Conservation (phyloP, 2,329 filamentous ascomycete genomes). For the Apiospora rasikravindrae region DNA sequence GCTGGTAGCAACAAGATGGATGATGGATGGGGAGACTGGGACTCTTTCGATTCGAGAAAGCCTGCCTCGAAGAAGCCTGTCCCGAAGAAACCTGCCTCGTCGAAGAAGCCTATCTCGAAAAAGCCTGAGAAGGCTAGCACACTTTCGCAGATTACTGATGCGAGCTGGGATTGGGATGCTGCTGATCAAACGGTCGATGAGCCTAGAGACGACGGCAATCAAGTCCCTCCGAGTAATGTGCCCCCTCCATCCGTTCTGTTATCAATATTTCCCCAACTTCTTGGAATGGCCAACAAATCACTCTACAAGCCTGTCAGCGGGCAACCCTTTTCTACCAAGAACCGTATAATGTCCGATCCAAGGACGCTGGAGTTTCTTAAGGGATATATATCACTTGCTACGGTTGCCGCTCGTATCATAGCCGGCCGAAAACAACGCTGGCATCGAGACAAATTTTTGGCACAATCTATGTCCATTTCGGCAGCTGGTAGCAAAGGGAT, state of each 20-base stretch:
- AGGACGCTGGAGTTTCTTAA: constrained; percentile 67
- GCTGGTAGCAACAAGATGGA: background rate
- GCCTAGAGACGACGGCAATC: constrained; percentile 35
- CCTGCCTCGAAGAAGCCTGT: constrained; percentile 19
- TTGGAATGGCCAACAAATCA: constrained; percentile 67
- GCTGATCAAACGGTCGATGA: constrained; percentile 40
- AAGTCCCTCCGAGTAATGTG: constrained; percentile 78
- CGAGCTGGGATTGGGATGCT: constrained; percentile 57
- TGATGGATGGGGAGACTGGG: constrained; percentile 32
- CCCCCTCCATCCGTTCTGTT: constrained; percentile 87
- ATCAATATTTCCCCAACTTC: constrained; percentile 73
- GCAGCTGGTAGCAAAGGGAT: constrained; percentile 79
- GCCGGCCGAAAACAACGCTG: constrained; percentile 85
- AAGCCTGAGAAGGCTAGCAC: background rate
- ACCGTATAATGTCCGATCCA: constrained; percentile 67
- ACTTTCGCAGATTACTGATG: constrained; percentile 21
- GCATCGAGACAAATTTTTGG: constrained; percentile 85
- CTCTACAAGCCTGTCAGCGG: constrained; percentile 70
- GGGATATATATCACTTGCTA: constrained; percentile 66
- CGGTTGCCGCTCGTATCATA: constrained; percentile 78
- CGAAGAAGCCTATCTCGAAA: background rate
- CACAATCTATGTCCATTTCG: constrained; percentile 89
- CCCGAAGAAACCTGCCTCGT: background rate
- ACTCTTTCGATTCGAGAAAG: constrained; percentile 30
- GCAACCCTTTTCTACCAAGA: constrained; percentile 62